Base-by-base conservation (phyloP, 2,329 filamentous ascomycete genomes). In the Endoconidiophora laricicola region DNA sequence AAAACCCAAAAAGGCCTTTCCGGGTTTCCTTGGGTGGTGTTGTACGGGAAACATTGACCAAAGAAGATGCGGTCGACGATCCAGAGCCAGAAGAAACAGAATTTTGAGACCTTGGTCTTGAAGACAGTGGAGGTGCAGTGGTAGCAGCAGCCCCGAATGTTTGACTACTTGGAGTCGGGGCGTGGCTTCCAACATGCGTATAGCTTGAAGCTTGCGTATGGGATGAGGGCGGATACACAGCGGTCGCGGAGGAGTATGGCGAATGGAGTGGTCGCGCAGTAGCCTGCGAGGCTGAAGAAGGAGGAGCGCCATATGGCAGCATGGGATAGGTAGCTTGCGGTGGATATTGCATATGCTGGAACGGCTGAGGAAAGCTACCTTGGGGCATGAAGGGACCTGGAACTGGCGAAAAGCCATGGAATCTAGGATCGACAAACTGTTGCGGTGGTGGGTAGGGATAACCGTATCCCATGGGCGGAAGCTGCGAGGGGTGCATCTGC, bases 11-110 rank as follows among this genome's bases (percentile, higher is more conserved):
- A 49, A 77, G 69, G 38, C 78, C 74, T 54, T 72, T 69, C 39
- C 43, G 36, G 67, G 65, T 49, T 69, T 65, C 5, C 67, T 67
- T 63, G 65, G 52, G 16, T 67, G 68, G 48, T 70, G 50, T 69
- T 44, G 69, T 66, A 38, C 70, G 71, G 45, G 81, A 83, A 48
- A 86, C 79, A 58, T 86, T 80, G 49, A 84, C 63, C 50, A 79
- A 69, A 1, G 78, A 81, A 14, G 71, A 72, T 14, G 72, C 74
- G 40, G 72, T 72, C 37, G 70, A 76, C 50, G 69, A 74, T 18
- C 52, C 36, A 33, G 29, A 33, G 9, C 44, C 50, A 20, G 69
- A 73, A 24, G 66, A 66, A 48, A 61, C 60, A 18, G 61, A 59
- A 54, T 48, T 45, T 12, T 39, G 48, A 37, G 48, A 50, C 36